Evolutionary conservation across 768 basidiomycete genomes (phyloP).

Genomic region (Tubosaeta sp.): DNA sequence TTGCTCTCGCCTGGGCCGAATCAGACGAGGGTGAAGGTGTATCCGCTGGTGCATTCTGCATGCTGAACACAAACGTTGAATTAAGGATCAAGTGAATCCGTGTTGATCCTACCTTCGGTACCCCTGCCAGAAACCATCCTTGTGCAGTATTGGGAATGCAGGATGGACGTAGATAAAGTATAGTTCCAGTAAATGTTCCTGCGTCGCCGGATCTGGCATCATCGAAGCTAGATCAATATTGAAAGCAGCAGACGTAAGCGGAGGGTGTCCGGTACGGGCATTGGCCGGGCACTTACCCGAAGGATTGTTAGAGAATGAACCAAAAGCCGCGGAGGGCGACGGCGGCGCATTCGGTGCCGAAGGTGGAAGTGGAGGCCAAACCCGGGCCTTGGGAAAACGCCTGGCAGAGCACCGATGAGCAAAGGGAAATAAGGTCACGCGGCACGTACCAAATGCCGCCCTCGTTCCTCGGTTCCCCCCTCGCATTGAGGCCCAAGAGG

Average conservation of each 20-base stretch:
- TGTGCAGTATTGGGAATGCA: slow-evolving; percentile 72
- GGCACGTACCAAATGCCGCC: slow-evolving; percentile 65
- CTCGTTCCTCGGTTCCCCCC: slow-evolving; percentile 62
- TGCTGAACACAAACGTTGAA: slow-evolving; percentile 11
- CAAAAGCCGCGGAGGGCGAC: slow-evolving; percentile 7
- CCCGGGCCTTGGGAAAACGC: slow-evolving; percentile 84
- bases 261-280: slow-evolving; percentile 5
- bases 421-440: slow-evolving; percentile 6
- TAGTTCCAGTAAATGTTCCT: slow-evolving; percentile 66
- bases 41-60: slow-evolving; percentile 24
- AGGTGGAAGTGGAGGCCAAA: slow-evolving; percentile 67
- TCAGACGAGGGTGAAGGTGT: slow-evolving; percentile 31
- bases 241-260: slow-evolving; percentile 23
- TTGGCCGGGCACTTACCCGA: slow-evolving; percentile 6
- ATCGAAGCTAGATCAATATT: slow-evolving; percentile 37
- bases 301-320: slow-evolving; percentile 1
- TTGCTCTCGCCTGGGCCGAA: slow-evolving; percentile 10
- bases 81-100: not conserved
- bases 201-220: slow-evolving; percentile 55
- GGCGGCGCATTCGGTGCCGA: slow-evolving; percentile 23
- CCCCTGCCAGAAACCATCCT: slow-evolving; percentile 59
- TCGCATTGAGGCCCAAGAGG: slow-evolving; percentile 58
- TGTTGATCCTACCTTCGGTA: slow-evolving; percentile 38
- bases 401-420: slow-evolving; percentile 32
- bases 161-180: slow-evolving; percentile 85